Base-by-base conservation (phyloP, 176 grass and related monocot species). In the Coix lacrymajobi region DNA sequence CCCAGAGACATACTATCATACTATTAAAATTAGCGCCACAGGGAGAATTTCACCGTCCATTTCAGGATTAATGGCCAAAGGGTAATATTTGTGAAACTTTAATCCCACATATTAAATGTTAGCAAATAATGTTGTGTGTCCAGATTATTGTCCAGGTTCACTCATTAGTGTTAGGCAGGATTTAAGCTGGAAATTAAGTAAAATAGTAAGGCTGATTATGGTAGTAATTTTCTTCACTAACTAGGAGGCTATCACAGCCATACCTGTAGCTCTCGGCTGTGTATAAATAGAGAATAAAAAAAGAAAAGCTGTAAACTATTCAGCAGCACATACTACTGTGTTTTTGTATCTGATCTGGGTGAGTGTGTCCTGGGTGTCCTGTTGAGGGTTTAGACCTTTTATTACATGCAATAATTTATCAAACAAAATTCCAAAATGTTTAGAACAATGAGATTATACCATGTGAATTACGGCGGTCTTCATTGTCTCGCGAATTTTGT, bases 401-500 rank as follows among this genome's bases (percentile, higher is more conserved):
- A 25, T 22, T 36, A 45, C 49, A 79, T 6, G 37, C 54, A 79
- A 22, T 39, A 75, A 39, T 80, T 89, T 46, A 79, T 25, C 43
- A 61, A 68, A 26, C 49, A 74, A 73, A 75, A 66, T 16, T 32
- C 6, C 6, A 34, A 69, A 82, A 78, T 51, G 17, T 22, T 11
- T 5, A 45, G 13, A 31, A 40, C 61, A 25, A n/a, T 8, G 44
- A 24, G 33, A 71, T 9, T 17, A 77, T 95, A 98, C 96, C 96
- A 91, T 93, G 90, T 62, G 83, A 91, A 84, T 84, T 87, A 49
- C 44, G 88, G 41, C 26, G 46, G 62, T 80, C 79, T 65, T 90
- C 81, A 70, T 70, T 76, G 78, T 75, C 71, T 81, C 79, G 85
- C 4, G 84, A 90, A 81, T 65, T 91, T 88, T 83, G 84, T 69